Base-by-base conservation (phyloP, 768 basidiomycete genomes). In the Suillus ampliporus region DNA sequence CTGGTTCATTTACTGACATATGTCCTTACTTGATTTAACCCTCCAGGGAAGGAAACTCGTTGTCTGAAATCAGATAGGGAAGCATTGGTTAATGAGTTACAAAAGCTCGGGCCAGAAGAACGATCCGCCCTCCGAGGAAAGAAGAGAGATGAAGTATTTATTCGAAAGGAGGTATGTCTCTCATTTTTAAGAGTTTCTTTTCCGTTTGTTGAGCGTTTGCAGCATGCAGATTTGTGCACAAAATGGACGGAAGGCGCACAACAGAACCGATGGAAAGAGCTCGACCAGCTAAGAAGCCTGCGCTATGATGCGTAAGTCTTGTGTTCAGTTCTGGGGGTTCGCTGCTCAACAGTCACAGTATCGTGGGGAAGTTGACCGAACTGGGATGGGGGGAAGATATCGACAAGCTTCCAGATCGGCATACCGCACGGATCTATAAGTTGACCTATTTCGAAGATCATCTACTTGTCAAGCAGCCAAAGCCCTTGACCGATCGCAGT, bases 321-420 rank as follows among this genome's bases (percentile, higher is more conserved):
- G 10, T 31, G 28, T 51, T n/a, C 28, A 19, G 19, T 28, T 31
- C 10, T 1, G 10, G 10, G 17, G 2, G 28, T 10, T 51, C 28
- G 3, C 19, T 11, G 10, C 17, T 51, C 28, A 31, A 31, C 5
- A 21, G 58, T 15, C 2, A 38, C 37, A 84, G 82, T 10, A 79
- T 84, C 37, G 59, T 75, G 15, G 66, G 72, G 35, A 80, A 75
- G 68, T 71, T 84, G 6, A 70, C 72, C 47, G 78, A 67, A 19
- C 70, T 83, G 6, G 83, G 82, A 35, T 82, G 77, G 74, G 79
- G 68, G 34, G 60, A 74, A 28, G 82, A 81, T 28, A 56, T 83
- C 7, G 72, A 65, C 56, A 63, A 62, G 31, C 77, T 80, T 23
- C 64, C 62, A 7, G 66, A 65, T n/a, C 50, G 9, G 28, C 50